Evolutionary conservation across 441 rosid genomes (phyloP), one percentile per base, ranked within the genome.

Genomic region (Erysimum pusillum): DNA sequence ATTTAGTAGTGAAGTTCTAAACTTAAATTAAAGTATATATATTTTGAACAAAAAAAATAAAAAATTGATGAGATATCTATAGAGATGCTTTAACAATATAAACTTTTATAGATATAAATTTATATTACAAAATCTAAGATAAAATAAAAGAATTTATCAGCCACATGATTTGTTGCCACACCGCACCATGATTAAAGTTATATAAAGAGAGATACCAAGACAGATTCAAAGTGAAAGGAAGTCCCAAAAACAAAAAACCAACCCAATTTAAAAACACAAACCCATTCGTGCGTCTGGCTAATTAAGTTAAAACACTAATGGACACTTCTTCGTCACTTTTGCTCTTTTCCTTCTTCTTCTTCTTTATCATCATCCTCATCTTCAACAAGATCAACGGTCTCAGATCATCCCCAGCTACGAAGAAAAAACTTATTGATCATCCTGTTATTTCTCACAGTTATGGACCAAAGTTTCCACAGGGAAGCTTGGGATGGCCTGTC

Each of bases 401-500:
- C 3, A 46, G 65, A 69, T 71, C 70, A 76, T 62, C 82, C 53
- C 36, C 81, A 70, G 56, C 81, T 20, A 20, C 79, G 17, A 72
- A 67, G 68, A 74, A 15, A 46, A 77, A 52, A 61, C 32, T 63
- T 54, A 11, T 13, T 7, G 56, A 67, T 68, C 46, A 22, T 60
- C 49, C 60, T 41, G 31, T 17, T 64, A 46, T 15, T 36, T 46
- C 68, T 66, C 59, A 60, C 5, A n/a, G 51, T 69, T 35, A 73
- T 56, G 60, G 61, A 80, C 69, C 77, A 61, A 71, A 80, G 53
- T 85, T 85, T 78, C 98, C 98, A 60, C 79, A 76, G 2, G 99
- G 99, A 59, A 80, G 81, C 67, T 85, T 88, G 35, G 98, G 99
- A 36, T 90, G 97, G 98, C 99, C 98, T 28, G 61, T 96, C 57